Evolutionary conservation across 306 rosid species (phyloP).

Genomic region (Begonia loranthoides): DNA sequence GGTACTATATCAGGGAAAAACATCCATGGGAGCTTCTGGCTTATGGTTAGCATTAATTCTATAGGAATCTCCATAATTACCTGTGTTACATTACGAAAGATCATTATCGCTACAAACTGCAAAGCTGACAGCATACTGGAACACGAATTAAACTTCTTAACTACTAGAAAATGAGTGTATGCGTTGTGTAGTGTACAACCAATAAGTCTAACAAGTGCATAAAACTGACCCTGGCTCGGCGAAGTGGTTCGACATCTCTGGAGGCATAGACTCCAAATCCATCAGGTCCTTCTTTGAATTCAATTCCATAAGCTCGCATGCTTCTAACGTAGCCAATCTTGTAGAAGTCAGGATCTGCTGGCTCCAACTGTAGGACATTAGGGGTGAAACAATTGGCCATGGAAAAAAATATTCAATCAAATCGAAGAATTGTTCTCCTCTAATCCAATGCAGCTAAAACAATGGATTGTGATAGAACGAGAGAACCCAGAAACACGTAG

Average conservation of each 20-base stretch:
- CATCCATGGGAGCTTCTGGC: slow-evolving; percentile 95
- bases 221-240: slow-evolving; percentile 80
- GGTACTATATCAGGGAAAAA: slow-evolving; percentile 92
- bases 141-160: too few relatives aligned
- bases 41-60: slow-evolving; percentile 78
- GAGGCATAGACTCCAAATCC: slow-evolving; percentile 97
- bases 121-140: too few relatives aligned
- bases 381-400: slow-evolving; percentile 5
- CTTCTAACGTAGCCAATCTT: slow-evolving; percentile 75
- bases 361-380: slow-evolving; percentile 47
- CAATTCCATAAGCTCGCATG: slow-evolving; percentile 88
- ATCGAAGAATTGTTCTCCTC: too few relatives aligned
- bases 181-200: too few relatives aligned
- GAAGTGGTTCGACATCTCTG: slow-evolving; percentile 90
- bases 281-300: slow-evolving; percentile 84
- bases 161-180: too few relatives aligned
- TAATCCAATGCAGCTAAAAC: too few relatives aligned
- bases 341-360: slow-evolving; percentile 92
- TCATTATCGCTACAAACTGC: slow-evolving; percentile 2
- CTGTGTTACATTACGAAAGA: slow-evolving; percentile 24
- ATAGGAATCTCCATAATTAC: slow-evolving; percentile 94
- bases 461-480: neutral
- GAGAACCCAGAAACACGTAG: neutral
- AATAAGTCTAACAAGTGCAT: neutral
- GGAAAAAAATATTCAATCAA: neutral